phyloP scores from a whole-genome alignment of 192 early-diverging fungal genomes.

The Obelidium mucronatum region DNA sequence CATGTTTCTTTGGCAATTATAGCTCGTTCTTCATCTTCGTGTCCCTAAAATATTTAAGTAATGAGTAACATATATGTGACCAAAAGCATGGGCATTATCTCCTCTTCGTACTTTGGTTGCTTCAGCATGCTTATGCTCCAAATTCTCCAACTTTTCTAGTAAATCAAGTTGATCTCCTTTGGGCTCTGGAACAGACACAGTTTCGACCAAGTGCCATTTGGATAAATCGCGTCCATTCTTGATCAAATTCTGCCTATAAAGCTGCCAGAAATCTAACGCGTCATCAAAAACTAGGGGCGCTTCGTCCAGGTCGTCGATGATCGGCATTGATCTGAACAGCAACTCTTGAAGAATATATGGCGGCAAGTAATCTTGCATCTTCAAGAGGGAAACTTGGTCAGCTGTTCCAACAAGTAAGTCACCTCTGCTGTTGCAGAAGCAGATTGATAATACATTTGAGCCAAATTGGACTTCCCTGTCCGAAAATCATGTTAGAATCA shows the following conservation, averaged over 20 bases:
- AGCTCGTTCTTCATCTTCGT: background rate
- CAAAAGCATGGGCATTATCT: background rate
- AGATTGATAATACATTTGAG: slow-evolving; percentile 39
- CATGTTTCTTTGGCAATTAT: slow-evolving; percentile 2
- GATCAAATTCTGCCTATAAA: slow-evolving; percentile 40
- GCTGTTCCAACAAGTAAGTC: slow-evolving; percentile 56
- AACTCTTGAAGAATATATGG: slow-evolving; percentile 40
- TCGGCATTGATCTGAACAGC: slow-evolving; percentile 1
- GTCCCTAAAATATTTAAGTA: background rate
- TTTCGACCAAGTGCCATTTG: slow-evolving; percentile 44
- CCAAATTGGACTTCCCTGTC: slow-evolving; percentile 61
- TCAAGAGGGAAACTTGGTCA: slow-evolving; percentile 53
- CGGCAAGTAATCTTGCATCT: slow-evolving; percentile 60
- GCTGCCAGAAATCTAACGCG: slow-evolving; percentile 53
- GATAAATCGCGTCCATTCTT: slow-evolving; percentile 32
- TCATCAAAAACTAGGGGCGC: slow-evolving; percentile 53
- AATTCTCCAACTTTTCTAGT: slow-evolving; percentile 4
- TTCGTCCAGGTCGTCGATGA: slow-evolving; percentile 53
- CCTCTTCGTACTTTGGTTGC: background rate
- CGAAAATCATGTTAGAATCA: slow-evolving; percentile 1
- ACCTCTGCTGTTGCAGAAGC: slow-evolving; percentile 54
- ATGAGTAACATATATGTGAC: too few species aligned
- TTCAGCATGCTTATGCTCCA: slow-evolving; percentile 7
- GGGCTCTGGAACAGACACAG: background rate
- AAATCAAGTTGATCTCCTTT: background rate